phyloP scores from a whole-genome alignment of 345 rosid genomes.

The Citrus inodora region DNA sequence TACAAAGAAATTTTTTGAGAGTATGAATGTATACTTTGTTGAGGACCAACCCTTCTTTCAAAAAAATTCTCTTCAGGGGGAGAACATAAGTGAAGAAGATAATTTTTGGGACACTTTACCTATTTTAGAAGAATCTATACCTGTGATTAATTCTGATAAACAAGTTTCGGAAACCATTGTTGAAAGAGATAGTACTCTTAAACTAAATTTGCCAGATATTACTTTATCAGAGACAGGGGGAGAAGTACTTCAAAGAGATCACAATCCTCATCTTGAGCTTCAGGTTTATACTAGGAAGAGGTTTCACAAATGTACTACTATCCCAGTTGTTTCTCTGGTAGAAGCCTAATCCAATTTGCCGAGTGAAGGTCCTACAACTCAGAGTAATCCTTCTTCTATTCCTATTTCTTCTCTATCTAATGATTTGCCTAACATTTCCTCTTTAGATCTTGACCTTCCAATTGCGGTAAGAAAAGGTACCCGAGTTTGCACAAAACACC shows the following conservation, averaged over 20 bases:
- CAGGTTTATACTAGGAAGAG: background rate
- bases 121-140: too few relatives aligned
- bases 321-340: background rate
- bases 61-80: background rate
- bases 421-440: background rate
- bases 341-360: background rate
- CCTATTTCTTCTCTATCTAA: too few relatives aligned
- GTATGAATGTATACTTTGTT: background rate
- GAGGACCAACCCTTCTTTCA: background rate
- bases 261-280: background rate
- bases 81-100: background rate
- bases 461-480: background rate
- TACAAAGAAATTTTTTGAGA: background rate
- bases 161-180: too few relatives aligned
- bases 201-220: too few relatives aligned
- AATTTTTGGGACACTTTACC: background rate
- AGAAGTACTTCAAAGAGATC: background rate
- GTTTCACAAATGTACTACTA: background rate
- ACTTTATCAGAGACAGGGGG: background rate
- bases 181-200: too few relatives aligned
- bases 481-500: background rate
- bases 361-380: background rate
- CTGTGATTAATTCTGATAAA: too few relatives aligned
- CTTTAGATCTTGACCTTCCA: background rate
- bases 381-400: background rate